These are phyloP conservation scores for Spergularia bocconei DNA, from an alignment of 148 eudicot species.

Conservation along the genomic window DNA sequence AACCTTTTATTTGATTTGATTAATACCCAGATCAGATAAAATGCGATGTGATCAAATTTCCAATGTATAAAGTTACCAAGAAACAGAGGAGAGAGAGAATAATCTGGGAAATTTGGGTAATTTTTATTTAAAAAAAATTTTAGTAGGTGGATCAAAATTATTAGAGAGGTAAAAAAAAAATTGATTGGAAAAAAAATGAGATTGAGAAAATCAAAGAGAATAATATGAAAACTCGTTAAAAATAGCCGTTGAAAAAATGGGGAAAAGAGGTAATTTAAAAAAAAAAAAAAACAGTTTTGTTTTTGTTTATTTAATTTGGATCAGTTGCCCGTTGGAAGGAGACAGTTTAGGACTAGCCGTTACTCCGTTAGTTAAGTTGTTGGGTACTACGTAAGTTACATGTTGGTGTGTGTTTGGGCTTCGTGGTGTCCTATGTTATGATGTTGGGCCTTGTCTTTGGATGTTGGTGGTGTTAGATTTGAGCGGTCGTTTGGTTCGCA, in stretches of 20 bases:
- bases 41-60: background rate
- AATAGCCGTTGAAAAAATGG: constrained; percentile 31
- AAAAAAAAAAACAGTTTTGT: background rate
- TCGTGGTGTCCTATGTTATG: background rate
- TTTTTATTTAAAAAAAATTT: background rate
- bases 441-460: no score
- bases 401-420: background rate
- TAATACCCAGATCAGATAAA: constrained; percentile 1
- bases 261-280: background rate
- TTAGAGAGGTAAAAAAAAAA: background rate
- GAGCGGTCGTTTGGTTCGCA: no score
- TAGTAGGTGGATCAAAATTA: constrained; percentile 9
- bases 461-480: no score
- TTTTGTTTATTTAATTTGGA: constrained; percentile 10
- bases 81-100: constrained; percentile 3
- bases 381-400: background rate
- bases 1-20: background rate
- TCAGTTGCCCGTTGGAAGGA: constrained; percentile 27
- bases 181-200: background rate
- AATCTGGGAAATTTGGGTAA: background rate
- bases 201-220: background rate
- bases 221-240: constrained; percentile 19
- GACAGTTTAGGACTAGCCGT: constrained; percentile 23
- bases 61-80: background rate
- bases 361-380: constrained; percentile 8